Percentiles rank a stretch among this genome's conserved stretches.
These are phyloP conservation scores for Pseudevernia furfuracea DNA, from an alignment of 495 filamentous ascomycete genomes.

Conservation along the genomic window DNA sequence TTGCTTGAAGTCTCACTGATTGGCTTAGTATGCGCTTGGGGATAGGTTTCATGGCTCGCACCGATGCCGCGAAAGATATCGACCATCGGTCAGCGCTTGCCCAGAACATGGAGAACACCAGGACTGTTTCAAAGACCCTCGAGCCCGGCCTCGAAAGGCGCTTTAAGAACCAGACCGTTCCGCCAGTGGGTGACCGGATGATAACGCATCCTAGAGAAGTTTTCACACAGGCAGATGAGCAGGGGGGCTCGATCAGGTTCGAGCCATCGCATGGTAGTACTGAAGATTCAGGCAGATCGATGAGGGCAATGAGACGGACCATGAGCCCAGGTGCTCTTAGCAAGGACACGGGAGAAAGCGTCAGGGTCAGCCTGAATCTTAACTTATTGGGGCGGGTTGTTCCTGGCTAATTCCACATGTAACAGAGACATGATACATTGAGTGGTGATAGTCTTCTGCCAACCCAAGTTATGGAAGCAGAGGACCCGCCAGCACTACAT, in stretches of 20 bases:
- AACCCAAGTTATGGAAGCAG: slow-evolving; percentile 5
- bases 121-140: slow-evolving; percentile 1
- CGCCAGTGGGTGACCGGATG: background rate
- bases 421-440: background rate
- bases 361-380: background rate
- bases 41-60: slow-evolving; percentile 27
- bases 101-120: background rate
- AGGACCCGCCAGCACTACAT: background rate
- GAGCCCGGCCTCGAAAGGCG: background rate
- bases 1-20: slow-evolving; percentile 12
- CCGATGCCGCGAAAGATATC: slow-evolving; percentile 26
- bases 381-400: background rate
- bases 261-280: background rate
- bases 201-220: background rate
- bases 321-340: background rate
- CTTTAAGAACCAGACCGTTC: background rate
- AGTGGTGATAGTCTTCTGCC: background rate
- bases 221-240: background rate
- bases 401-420: background rate
- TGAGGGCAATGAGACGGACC: background rate
- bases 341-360: background rate
- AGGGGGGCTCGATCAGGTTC: background rate
- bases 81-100: background rate
- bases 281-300: background rate
- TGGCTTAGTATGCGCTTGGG: slow-evolving; percentile 31